Evolutionary conservation across 2,329 filamentous ascomycete species (phyloP), one percentile per base, ranked within the genome.

Genomic region (Aspergillus proliferans): DNA sequence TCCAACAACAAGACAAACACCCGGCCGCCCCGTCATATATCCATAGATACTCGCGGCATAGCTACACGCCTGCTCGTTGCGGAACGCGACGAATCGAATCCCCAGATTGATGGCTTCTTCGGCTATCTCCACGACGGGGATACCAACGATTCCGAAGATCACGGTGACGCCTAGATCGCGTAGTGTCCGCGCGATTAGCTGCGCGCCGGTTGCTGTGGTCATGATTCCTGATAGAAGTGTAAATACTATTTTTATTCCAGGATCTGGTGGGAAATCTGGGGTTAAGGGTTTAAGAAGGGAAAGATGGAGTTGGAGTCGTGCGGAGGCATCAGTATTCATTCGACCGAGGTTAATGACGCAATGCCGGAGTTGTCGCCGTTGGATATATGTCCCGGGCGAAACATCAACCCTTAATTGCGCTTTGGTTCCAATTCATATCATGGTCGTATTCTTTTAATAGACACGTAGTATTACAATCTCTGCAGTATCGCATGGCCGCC

Each of bases 21-120:
- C 80, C 3, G 78, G 78, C 47, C 62, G 72, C 18, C 78, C 78
- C 3, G 76, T 81, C 55, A 82, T 68, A 54, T 80, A 82, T 12
- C 78, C 79, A 71, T 82, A 81, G 5, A 76, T 76, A 43, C 75
- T 78, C 3, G 79, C 78, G 9, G 79, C 79, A 69, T 82, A 82
- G 53, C 73, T 75, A 28, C 76, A 77, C 9, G 79, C 77, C 61
- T 83, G 79, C 55, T 83, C 79, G 54, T 82, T 82, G 26, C 79
- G 68, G 55, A 81, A 82, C 22, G 73, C 78, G 46, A 82, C 75
- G 62, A 81, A 82, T 26, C 76, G 72, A 52, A 82, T 80, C 1
- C 79, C 79, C 39, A 80, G 64, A 46, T 76, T 74, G 58, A 81
- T 76, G 45, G 74, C 76, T 63, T 80, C 74, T 61, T 82, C 77